Evolutionary conservation across 2,329 filamentous ascomycete species (phyloP), one percentile per base, ranked within the genome.

Genomic region (Apiospora rasikravindrae): DNA sequence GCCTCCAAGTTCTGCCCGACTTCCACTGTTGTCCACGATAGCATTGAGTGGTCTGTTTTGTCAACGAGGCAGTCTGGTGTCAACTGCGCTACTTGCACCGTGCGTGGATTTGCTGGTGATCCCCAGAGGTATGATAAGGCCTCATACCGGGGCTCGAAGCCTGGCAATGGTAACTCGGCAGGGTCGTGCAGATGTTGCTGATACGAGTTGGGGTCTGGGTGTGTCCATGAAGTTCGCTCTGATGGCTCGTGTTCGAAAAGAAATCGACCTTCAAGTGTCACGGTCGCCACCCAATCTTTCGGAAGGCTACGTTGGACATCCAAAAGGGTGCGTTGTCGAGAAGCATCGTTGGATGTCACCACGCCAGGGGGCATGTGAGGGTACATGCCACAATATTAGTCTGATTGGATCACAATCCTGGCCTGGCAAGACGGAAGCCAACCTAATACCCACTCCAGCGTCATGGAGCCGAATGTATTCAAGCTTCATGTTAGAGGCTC

Each of bases 41-140:
- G n/a, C 16, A 44, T 69, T 40, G 40, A 69, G 14, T 5, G 6
- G n/a, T 29, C 42, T 29, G 26, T 45, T 14, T 10, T 19, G 26
- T 14, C 26, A 8, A 29, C 10, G 10, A 24, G 40, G 5, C 37
- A 49, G n/a, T 8, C 22, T 13, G 19, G 47, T 6, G 8, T 22
- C 22, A 16, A n/a, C 11, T 49, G 47, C 7, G 47, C 47, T 5
- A 49, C 47, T 4, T 24, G 47, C 22, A 49, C 47, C 7, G 22
- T n/a, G 22, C 47, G 22, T n/a, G 47, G 47, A 49, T 49, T 24
- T 1, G 8, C 47, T 10, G 47, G 22, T 6, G 47, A 49, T 8
- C 67, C 67, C 67, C 67, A 69, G 33, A 44, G 33, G 22, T 69
- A 69, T 24, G 67, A 69, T 13, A 69, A 26, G n/a, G 67, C 67